Evolutionary conservation across 495 filamentous ascomycete species (phyloP), one percentile per base, ranked within the genome.

Genomic region (Opeltia flavorubescens): DNA sequence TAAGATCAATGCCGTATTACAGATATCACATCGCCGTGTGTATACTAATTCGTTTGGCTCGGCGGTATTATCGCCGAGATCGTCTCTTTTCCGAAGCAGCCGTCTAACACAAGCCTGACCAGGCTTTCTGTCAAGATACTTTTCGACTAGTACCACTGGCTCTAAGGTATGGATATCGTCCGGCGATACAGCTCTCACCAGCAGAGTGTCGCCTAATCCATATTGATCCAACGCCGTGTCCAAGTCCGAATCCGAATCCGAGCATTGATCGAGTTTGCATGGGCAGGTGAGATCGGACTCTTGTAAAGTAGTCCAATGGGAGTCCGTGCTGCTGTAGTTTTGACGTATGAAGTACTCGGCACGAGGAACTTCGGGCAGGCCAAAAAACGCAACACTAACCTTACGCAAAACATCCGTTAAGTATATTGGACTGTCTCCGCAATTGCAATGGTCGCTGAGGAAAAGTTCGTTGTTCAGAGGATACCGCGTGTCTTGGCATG

Each of bases 381-480:
- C 66, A 39, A 71, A 71, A 63, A 77, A 84, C 23, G 69, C 66
- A 1, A 84, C 68, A 15, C 58, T 44, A 30, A 77, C 66, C n/a
- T 67, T 69, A 6, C 60, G 62, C 11, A 77, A 43, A 6, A 86
- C 62, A 28, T 81, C 70, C 1, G 64, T 53, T 13, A 62, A 62
- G 5, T 67, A 50, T n/a, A 81, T 65, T 26, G 67, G 59, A 5
- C 44, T 33, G 36, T 62, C 67, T 12, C 61, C 59, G 49, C 84
- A 88, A 12, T 78, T 80, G 59, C 84, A 89, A 48, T 88, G 76
- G 52, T 86, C 76, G 0, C 80, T 84, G 7, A 89, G 62, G 55
- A 89, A 89, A 0, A 88, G 60, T 56, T 89, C 84, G 48, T 85
- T 80, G 0, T 59, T 47, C 53, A 70, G 76, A 2, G 80, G 81